These are phyloP conservation scores for Neurospora sp. DNA, from an alignment of 495 filamentous ascomycete genomes.

Conservation along the genomic window DNA sequence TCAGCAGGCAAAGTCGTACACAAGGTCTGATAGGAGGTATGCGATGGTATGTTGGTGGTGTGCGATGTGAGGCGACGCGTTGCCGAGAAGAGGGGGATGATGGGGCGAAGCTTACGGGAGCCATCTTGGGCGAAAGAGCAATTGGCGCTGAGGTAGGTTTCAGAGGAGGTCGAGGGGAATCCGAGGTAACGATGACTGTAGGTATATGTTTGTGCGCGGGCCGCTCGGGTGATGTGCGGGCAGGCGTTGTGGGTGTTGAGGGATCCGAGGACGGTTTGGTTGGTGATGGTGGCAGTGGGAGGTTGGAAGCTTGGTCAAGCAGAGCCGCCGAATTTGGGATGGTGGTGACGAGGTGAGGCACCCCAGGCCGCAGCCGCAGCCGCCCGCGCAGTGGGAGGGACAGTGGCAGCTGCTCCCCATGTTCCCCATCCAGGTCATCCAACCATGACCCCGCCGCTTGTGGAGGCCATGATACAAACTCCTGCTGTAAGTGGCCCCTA, in stretches of 20 bases:
- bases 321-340: background rate
- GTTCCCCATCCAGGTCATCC: background rate
- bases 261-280: constrained; percentile 18
- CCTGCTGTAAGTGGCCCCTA: background rate
- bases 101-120: constrained; percentile 40
- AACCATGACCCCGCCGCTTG: background rate
- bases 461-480: constrained; percentile 18
- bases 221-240: constrained; percentile 14
- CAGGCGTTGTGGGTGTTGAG: constrained; percentile 10
- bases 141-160: constrained; percentile 23
- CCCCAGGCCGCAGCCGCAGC: constrained; percentile 2
- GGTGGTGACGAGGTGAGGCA: constrained; percentile 5
- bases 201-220: constrained; percentile 8
- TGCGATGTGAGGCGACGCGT: background rate
- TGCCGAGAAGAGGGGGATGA: background rate
- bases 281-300: constrained; percentile 30
- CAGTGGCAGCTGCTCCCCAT: constrained; percentile 6
- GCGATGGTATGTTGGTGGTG: background rate
- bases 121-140: constrained; percentile 43
- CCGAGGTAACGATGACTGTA: constrained; percentile 11
- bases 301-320: constrained; percentile 25
- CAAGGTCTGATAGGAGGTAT: background rate
- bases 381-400: constrained; percentile 3
- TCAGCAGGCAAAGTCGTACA: background rate
- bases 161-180: constrained; percentile 19